Percentiles rank a stretch among this genome's conserved stretches.
phyloP scores from a whole-genome alignment of 2,329 filamentous ascomycete genomes.

The Fusarium sp. region DNA sequence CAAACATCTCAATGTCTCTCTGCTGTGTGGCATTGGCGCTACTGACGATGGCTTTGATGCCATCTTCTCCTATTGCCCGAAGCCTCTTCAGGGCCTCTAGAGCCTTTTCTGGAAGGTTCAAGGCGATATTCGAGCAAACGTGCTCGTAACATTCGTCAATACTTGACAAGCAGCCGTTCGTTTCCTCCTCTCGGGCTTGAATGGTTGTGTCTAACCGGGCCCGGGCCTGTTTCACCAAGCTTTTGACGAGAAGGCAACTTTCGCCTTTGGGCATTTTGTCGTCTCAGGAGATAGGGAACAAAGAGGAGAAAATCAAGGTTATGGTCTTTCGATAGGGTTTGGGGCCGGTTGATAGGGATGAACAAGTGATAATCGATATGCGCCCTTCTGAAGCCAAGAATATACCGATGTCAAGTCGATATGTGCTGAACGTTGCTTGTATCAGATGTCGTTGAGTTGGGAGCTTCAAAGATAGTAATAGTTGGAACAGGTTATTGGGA shows the following conservation, averaged over 20 bases:
- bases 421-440: not conserved
- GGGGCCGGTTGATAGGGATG: not conserved
- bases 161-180: not conserved
- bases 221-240: not conserved
- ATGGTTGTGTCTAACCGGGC: not conserved
- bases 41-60: conserved; percentile 8
- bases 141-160: conserved; percentile 7
- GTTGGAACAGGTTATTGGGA: not conserved
- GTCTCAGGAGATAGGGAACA: not conserved
- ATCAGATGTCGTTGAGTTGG: not conserved
- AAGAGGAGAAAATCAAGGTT: not conserved
- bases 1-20: not conserved
- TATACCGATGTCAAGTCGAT: not conserved
- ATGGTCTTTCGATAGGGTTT: not conserved
- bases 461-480: not conserved
- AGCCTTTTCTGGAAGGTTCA: not conserved
- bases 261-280: not conserved
- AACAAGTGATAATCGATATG: not conserved
- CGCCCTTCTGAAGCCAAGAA: not conserved
- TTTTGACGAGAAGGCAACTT: not conserved
- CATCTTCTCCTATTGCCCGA: not conserved
- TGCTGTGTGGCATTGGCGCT: not conserved
- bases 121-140: not conserved
- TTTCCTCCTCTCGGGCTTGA: not conserved
- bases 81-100: not conserved